phyloP scores from a whole-genome alignment of 768 basidiomycete species.

The Rhizopogon vulgaris region DNA sequence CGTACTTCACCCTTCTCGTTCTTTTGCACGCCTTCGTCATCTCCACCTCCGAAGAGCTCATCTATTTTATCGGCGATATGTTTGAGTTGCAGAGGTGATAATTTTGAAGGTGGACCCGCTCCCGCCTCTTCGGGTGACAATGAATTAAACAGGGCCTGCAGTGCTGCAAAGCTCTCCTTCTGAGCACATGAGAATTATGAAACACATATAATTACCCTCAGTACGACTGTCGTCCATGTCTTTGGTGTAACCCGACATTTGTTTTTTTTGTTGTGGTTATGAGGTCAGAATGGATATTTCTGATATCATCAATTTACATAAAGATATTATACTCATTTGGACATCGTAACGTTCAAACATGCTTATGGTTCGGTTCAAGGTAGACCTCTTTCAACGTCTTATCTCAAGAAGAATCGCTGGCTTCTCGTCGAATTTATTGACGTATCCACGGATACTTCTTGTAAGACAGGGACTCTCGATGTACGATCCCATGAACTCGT shows the following conservation, averaged over 20 bases:
- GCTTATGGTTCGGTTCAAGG: conserved; percentile 38
- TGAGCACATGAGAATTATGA: conserved; percentile 5
- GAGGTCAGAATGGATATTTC: not conserved
- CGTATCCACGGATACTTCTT: conserved; percentile 20
- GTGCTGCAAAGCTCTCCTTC: conserved; percentile 20
- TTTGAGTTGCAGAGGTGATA: conserved; percentile 43
- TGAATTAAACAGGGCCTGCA: conserved; percentile 34
- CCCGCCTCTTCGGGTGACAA: conserved; percentile 19
- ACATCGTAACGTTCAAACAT: too few relatives aligned
- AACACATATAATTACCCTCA: conserved; percentile 25
- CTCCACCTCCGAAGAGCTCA: conserved; percentile 44
- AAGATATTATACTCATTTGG: too few relatives aligned
- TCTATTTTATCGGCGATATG: conserved; percentile 55
- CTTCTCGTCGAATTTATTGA: conserved; percentile 79
- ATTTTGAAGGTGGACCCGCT: conserved; percentile 14
- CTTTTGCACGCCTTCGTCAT: conserved; percentile 25
- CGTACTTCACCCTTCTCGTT: conserved; percentile 64
- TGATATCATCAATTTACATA: not conserved
- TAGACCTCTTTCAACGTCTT: conserved; percentile 15
- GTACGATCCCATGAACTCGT: conserved; percentile 1
- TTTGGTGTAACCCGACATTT: conserved; percentile 8
- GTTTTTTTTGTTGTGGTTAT: not conserved
- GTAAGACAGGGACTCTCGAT: not conserved
- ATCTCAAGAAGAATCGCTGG: conserved; percentile 70
- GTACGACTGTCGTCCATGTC: conserved; percentile 26